A percentile compares a stretch with the other conserved stretches of the same genome.
phyloP scores from a whole-genome alignment of 2,329 filamentous ascomycete species.

The Byssoonygena ceratinophila region DNA sequence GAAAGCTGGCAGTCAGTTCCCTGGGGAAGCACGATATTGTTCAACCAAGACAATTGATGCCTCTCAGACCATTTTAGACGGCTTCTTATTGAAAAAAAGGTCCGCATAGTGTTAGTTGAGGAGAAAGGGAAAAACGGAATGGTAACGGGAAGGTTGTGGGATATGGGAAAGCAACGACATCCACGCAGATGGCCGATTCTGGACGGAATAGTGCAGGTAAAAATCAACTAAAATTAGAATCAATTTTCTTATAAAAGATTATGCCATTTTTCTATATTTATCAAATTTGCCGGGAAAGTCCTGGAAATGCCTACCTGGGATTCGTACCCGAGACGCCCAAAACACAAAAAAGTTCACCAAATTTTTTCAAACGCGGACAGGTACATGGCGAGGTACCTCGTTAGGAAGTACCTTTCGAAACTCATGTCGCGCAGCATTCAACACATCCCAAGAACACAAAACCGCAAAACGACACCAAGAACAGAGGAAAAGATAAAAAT shows the following conservation, averaged over 20 bases:
- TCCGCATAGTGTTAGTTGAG: too few relatives aligned
- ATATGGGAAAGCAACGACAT: not conserved
- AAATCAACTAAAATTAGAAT: not conserved
- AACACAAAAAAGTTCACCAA: too few relatives aligned
- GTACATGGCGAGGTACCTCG: slow-evolving; percentile 1
- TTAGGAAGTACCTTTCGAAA: not conserved
- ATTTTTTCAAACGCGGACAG: too few relatives aligned
- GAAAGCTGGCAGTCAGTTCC: too few relatives aligned
- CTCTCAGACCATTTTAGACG: too few relatives aligned
- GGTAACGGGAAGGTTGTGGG: not conserved
- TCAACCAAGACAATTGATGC: too few relatives aligned
- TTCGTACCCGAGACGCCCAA: slow-evolving; percentile 5
- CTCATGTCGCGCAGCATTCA: not conserved
- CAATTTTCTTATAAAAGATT: not conserved
- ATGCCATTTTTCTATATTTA: not conserved
- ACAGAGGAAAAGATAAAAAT: not conserved
- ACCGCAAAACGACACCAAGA: not conserved
- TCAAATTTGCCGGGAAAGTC: not conserved
- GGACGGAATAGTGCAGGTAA: not conserved
- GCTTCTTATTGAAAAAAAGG: too few relatives aligned
- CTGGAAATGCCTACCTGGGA: not conserved
- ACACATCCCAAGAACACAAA: too few relatives aligned
- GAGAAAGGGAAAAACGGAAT: not conserved
- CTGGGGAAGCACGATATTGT: too few relatives aligned
- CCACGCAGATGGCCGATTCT: not conserved